Conservation (phyloP, 116 monocot species). For the Zostera marina region DNA sequence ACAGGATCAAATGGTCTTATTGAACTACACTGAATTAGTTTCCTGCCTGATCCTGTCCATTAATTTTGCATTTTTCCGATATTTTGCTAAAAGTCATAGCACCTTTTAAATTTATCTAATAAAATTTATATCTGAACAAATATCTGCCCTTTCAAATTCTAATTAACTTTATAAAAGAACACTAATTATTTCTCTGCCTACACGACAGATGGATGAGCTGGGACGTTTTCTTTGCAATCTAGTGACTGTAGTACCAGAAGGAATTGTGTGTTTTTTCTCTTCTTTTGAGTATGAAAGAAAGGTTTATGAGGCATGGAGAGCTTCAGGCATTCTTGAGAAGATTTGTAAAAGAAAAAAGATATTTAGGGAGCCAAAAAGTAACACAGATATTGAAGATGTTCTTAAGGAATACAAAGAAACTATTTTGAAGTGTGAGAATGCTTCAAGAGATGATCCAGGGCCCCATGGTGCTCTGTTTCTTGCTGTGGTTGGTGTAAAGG, state of each 20-base stretch:
- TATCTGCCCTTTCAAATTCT: too few species aligned
- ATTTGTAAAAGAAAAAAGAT: slow-evolving; percentile 67
- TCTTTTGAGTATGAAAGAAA: slow-evolving; percentile 82
- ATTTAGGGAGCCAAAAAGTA: slow-evolving; percentile 84
- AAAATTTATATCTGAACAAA: background rate
- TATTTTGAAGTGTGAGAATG: slow-evolving; percentile 17
- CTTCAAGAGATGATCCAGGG: slow-evolving; percentile 13
- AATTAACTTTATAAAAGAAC: too few species aligned
- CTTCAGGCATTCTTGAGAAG: slow-evolving; percentile 58
- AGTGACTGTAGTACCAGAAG: slow-evolving; percentile 75
- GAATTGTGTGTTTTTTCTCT: slow-evolving; percentile 84
- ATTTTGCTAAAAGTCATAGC: background rate
- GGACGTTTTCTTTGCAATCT: slow-evolving; percentile 78
- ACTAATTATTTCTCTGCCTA: background rate
- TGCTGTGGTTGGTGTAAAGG: slow-evolving; percentile 90
- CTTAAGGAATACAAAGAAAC: slow-evolving; percentile 66
- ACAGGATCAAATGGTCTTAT: too few species aligned
- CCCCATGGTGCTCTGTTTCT: slow-evolving; percentile 65
- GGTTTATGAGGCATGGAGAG: slow-evolving; percentile 71
- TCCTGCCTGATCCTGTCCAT: too few species aligned
- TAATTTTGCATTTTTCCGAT: too few species aligned
- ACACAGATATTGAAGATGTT: slow-evolving; percentile 39
- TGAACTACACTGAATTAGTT: too few species aligned
- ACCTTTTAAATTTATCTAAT: background rate
- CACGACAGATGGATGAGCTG: slow-evolving; percentile 70